Evolutionary conservation across 2,329 filamentous ascomycete species (phyloP).

Genomic region (Westerdykella sp.): DNA sequence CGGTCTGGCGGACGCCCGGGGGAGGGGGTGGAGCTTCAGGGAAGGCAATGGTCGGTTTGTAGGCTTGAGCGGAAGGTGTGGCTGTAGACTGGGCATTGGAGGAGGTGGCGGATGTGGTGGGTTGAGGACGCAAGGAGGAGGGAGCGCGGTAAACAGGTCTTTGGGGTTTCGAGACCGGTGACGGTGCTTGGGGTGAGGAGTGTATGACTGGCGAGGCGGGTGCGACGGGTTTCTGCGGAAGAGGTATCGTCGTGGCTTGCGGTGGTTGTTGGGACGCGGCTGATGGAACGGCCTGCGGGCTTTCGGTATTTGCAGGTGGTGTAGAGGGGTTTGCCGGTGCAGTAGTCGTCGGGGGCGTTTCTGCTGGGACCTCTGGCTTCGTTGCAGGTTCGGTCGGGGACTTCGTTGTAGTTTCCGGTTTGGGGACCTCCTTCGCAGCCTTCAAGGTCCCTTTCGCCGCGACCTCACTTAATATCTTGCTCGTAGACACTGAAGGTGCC

Average conservation of each 20-base stretch:
- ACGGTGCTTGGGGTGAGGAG: conserved; percentile 9
- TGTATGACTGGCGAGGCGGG: conserved; percentile 1
- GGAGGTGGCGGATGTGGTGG: conserved; percentile 4
- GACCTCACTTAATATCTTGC: conserved; percentile 29
- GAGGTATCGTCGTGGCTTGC: conserved; percentile 18
- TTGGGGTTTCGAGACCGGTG: background rate
- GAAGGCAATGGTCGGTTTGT: conserved; percentile 1
- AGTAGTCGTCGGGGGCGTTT: background rate
- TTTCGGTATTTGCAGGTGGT: background rate
- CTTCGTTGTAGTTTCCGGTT: background rate
- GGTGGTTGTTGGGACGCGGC: conserved; percentile 3
- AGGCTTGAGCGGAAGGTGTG: conserved; percentile 1
- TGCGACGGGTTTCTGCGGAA: conserved; percentile 13
- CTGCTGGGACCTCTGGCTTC: background rate
- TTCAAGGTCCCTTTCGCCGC: conserved; percentile 19
- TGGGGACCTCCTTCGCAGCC: background rate
- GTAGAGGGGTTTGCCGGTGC: background rate
- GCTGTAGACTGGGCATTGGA: conserved; percentile 2
- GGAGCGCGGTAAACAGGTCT: conserved; percentile 3
- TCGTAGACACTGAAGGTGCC: background rate
- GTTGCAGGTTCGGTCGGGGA: background rate
- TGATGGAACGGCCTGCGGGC: background rate
- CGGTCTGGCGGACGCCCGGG: conserved; percentile 1
- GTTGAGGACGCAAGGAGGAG: conserved; percentile 1
- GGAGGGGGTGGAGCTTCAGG: background rate